A percentile compares a stretch with the other conserved stretches of the same genome.
phyloP scores from a whole-genome alignment of 805 yeast species.

The Cyberlindnera maclurae region DNA sequence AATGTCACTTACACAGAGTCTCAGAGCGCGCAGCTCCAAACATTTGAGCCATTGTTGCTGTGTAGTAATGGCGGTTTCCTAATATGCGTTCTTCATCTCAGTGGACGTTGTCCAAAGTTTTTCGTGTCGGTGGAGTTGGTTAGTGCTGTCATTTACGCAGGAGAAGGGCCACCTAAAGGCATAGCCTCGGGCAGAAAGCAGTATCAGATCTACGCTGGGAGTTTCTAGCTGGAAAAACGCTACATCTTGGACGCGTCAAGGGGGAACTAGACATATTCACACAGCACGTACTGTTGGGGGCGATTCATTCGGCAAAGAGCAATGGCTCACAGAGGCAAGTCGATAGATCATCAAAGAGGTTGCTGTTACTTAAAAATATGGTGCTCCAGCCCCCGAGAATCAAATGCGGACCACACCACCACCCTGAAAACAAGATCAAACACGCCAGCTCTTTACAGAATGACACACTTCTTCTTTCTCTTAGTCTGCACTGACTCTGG shows the following conservation, averaged over 20 bases:
- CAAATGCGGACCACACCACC: too few relatives aligned
- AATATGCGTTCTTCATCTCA: not conserved
- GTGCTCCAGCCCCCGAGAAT: too few relatives aligned
- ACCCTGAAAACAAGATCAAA: too few relatives aligned
- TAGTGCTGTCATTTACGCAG: slow-evolving; percentile 16
- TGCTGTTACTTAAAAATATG: too few relatives aligned
- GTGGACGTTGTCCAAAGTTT: slow-evolving; percentile 4
- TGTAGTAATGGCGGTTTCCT: not conserved
- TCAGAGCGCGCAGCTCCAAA: slow-evolving; percentile 82
- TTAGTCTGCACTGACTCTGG: slow-evolving; percentile 83
- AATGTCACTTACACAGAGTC: slow-evolving; percentile 52
- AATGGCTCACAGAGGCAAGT: too few relatives aligned
- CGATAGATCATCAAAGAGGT: too few relatives aligned
- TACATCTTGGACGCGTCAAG: too few relatives aligned
- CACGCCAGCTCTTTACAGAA: slow-evolving; percentile 41
- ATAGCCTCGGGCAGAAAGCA: not conserved
- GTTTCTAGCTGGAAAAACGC: not conserved
- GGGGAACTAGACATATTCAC: not conserved
- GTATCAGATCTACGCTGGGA: not conserved
- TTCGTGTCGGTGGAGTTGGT: slow-evolving; percentile 2
- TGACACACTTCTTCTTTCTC: slow-evolving; percentile 74
- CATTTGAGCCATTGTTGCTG: slow-evolving; percentile 44
- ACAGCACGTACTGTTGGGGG: not conserved
- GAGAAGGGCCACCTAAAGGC: not conserved
- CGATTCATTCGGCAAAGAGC: not conserved